phyloP scores from a whole-genome alignment of 768 basidiomycete species.

The Panus rudis region DNA sequence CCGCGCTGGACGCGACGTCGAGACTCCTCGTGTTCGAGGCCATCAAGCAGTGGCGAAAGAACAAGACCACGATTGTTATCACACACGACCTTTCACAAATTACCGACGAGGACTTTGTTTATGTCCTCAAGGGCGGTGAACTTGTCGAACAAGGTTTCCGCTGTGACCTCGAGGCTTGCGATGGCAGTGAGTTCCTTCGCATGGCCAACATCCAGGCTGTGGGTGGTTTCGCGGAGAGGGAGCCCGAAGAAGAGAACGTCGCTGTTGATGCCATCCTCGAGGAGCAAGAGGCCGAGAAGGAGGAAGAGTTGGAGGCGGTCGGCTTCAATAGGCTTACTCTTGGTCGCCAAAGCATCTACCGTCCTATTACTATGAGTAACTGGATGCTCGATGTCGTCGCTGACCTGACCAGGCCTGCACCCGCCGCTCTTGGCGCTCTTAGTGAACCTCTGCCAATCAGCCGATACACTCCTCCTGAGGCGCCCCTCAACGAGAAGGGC shows the following conservation, averaged over 20 bases:
- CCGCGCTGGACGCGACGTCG: slow-evolving; percentile 80
- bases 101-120: slow-evolving; percentile 71
- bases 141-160: slow-evolving; percentile 89
- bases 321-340: slow-evolving; percentile 22
- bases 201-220: slow-evolving; percentile 58
- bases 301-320: slow-evolving; percentile 20
- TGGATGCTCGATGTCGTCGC: slow-evolving; percentile 84
- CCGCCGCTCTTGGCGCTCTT: slow-evolving; percentile 16
- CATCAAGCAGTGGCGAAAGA: slow-evolving; percentile 58
- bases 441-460: slow-evolving; percentile 23
- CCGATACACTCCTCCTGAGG: slow-evolving; percentile 31
- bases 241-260: slow-evolving; percentile 23
- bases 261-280: slow-evolving; percentile 39
- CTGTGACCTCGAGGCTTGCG: slow-evolving; percentile 56
- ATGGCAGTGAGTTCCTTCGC: slow-evolving; percentile 58
- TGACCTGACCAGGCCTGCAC: slow-evolving; percentile 43
- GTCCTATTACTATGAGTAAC: slow-evolving; percentile 58
- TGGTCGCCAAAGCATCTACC: slow-evolving; percentile 41
- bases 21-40: slow-evolving; percentile 80
- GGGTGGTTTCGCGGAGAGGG: slow-evolving; percentile 43
- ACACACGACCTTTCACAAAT: slow-evolving; percentile 94
- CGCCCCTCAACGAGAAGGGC: slow-evolving; percentile 9
- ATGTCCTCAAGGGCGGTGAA: slow-evolving; percentile 75
- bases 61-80: slow-evolving; percentile 88
- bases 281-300: slow-evolving; percentile 34